Evolutionary conservation across 768 basidiomycete genomes (phyloP), one percentile per base, ranked within the genome.

Genomic region (Boletus tomentosulus): DNA sequence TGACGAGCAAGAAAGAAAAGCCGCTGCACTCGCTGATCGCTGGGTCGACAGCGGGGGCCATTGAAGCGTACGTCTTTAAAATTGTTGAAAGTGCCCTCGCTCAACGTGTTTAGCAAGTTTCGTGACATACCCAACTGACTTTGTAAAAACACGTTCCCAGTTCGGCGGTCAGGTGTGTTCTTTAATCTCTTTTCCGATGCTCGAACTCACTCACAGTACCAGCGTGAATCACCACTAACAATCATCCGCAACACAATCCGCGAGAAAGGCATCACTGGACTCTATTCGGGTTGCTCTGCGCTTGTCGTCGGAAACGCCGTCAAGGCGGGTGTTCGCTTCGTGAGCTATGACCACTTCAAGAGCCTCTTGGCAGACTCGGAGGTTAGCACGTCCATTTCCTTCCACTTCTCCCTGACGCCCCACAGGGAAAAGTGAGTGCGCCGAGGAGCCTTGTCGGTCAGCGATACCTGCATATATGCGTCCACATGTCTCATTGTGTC

Each of bases 271-370:
- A 60, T 97, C 13, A 66, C 69, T 0, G 97, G 96, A 1, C 78
- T 99, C n/a, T 99, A 99, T 61, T 90, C 93, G 1, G 94, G 95
- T 65, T 92, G 89, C 63, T 82, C 80, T 19, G 96, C 97, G 0
- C 79, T 98, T 15, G 82, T 98, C 6, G 76, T 93, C 13, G 97
- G 96, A 12, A 98, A 98, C 68, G 81, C 95, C 0, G 67, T 83
- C 60, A 99, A 99, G 75, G 97, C 97, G 1, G 97, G 95, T 4
- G 95, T 99, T 35, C 80, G 97, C 41, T 99, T 99, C 70, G 81
- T 97, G 53, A 88, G 85, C 60, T 99, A 99, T 72, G 95, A 98
- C 67, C 79, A 87, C 66, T 95, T 94, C 76, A 98, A 98, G 74
- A 72, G 76, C 28, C 70, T 85, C 62, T 68, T 99, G 43, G 89